Evolutionary conservation across 305 asterid species (phyloP), one percentile per base, ranked within the genome.

Genomic region (Fraxinus dipetala): DNA sequence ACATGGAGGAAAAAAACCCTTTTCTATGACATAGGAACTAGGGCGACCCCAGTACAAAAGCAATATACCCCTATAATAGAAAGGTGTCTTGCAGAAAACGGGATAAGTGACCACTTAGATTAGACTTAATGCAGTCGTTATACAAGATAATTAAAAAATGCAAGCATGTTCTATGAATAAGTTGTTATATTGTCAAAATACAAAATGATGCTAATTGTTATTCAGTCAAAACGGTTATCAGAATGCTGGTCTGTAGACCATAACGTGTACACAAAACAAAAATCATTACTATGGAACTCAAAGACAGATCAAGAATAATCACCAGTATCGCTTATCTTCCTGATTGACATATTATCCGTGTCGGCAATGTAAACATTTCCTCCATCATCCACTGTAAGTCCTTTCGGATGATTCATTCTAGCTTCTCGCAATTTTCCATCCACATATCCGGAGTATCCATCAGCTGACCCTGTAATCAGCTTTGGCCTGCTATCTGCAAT

Each of bases 311-410:
- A 59, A 76, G 81, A 79, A 79, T 28, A 76, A 65, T 84, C 79
- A 94, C 99, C 99, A 85, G 98, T 79, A 83, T 96, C 98, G 75
- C 98, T 91, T 77, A 96, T 94, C 89, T 96, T 96, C 76, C 99
- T 92, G 85, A 96, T 93, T 0, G 97, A 98, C 99, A 96, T 91
- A 77, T 96, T 96, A 63, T 92, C 97, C 1, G 97, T 90, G 83
- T 96, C 99, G 0, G 99, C 99, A 78, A 96, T 82, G 80, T 96
- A 96, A 79, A 96, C 83, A 43, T 94, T 96, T 88, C 99, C 99
- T 86, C 93, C 87, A 83, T 94, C 95, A 81, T 96, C 99, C 76
- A 93, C 90, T 4, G 99, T 90, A 72, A 96, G 87, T 76, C 98
- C 99, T 84, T 96, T 96, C 0, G 99, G 99, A 89, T 93, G 99